Conservation (phyloP, 345 rosid species). For the Raphanus raphanistrum region DNA sequence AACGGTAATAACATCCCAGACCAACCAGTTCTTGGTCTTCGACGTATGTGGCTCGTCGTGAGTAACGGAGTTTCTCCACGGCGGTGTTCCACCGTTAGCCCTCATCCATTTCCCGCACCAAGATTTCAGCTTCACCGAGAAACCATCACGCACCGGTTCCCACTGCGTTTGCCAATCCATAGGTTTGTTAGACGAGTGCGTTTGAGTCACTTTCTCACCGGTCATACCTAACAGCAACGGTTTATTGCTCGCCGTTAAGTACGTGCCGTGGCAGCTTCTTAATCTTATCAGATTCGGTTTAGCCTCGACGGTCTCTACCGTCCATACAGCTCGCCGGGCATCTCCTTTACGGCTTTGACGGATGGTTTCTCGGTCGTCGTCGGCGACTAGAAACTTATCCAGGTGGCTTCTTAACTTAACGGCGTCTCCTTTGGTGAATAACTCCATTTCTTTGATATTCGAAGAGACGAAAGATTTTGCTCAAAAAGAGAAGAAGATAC, state of each 20-base stretch:
- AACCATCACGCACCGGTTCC: slow-evolving; percentile 78
- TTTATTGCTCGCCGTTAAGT: slow-evolving; percentile 71
- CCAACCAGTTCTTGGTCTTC: slow-evolving; percentile 63
- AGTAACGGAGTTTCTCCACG: slow-evolving; percentile 90
- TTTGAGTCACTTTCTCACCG: slow-evolving; percentile 67
- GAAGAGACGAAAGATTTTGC: background rate
- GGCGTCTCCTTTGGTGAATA: slow-evolving; percentile 58
- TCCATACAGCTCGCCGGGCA: slow-evolving; percentile 57
- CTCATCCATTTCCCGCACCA: slow-evolving; percentile 76
- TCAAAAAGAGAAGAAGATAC: background rate
- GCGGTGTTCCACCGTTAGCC: slow-evolving; percentile 86
- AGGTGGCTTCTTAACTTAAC: slow-evolving; percentile 84
- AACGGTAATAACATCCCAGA: slow-evolving; percentile 74
- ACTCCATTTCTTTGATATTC: slow-evolving; percentile 52
- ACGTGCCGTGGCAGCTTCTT: slow-evolving; percentile 59
- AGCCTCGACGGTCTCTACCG: slow-evolving; percentile 60
- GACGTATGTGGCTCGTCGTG: slow-evolving; percentile 73
- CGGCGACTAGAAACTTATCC: slow-evolving; percentile 77
- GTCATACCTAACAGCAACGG: slow-evolving; percentile 87
- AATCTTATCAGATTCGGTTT: slow-evolving; percentile 50
- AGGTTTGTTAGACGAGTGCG: slow-evolving; percentile 38
- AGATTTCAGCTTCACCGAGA: slow-evolving; percentile 56
- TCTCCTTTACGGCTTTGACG: slow-evolving; percentile 77
- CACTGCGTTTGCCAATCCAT: slow-evolving; percentile 69
- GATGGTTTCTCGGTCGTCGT: slow-evolving; percentile 57